Evolutionary conservation across 176 grass and related monocot genomes (phyloP).

Genomic region (Urochloa ruziziensis): DNA sequence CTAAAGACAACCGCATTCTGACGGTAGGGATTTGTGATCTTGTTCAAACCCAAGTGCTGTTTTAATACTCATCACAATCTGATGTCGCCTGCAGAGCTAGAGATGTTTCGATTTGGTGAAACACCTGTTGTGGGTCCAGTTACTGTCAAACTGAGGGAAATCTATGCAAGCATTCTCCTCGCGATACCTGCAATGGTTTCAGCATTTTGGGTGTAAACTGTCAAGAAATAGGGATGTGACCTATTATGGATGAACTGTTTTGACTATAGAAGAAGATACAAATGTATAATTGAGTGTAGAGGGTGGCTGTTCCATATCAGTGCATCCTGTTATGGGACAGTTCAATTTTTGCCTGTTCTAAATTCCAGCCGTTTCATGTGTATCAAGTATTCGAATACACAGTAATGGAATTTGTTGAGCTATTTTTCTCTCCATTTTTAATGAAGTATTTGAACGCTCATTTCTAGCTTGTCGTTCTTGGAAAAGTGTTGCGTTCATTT

Average conservation of each 20-base stretch:
- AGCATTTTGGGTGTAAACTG: constrained; percentile 21
- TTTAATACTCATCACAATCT: background rate
- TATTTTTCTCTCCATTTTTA: background rate
- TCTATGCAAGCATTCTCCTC: background rate
- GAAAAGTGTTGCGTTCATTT: background rate
- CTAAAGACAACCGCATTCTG: background rate
- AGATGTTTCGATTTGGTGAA: constrained; percentile 8
- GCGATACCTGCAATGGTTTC: background rate
- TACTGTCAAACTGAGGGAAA: background rate
- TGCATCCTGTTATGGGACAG: background rate
- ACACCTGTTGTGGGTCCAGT: constrained; percentile 14
- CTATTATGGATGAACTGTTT: background rate
- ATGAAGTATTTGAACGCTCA: background rate
- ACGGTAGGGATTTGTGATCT: constrained; percentile 5
- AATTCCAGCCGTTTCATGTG: background rate
- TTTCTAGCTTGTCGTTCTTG: background rate
- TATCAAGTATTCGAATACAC: background rate
- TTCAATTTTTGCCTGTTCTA: constrained; percentile 21
- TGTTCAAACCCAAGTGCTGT: background rate
- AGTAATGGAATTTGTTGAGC: background rate
- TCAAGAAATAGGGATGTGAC: background rate
- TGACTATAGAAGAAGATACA: constrained; percentile 14
- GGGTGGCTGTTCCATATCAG: background rate
- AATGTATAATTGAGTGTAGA: background rate
- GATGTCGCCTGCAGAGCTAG: background rate